Base-by-base conservation (phyloP, 2,329 filamentous ascomycete species). In the Ilyonectria mors-panacis region DNA sequence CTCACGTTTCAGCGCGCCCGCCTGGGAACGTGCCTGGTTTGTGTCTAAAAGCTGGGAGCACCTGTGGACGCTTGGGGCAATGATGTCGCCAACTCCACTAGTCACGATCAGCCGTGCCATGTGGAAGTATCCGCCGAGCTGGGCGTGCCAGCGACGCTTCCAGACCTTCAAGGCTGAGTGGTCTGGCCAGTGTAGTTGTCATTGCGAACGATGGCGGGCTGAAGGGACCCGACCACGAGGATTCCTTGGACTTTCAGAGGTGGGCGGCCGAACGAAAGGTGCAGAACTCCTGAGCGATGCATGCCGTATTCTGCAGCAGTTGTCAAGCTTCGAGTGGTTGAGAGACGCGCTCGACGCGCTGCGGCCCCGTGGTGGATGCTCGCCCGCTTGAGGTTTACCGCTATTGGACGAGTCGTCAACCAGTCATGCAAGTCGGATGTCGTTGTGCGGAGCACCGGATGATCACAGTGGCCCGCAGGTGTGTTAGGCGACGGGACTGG, bases 1-100 rank as follows among this genome's bases (percentile, higher is more conserved):
- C 74, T 76, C 74, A 75, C 73, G 74, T 76, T 76, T 76, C 74
- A 76, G 74, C 73, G 73, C 74, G 72, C 65, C 66, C 67, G 65
- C 70, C 51, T 57, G 68, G 70, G 65, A 72, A 70, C 64, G 64
- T 71, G 66, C 65, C 67, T 56, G 47, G 69, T 53, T 53, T 50
- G 57, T 62, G 57, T 61, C 63, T 66, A 55, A 33, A 63, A 45
- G 26, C 51, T 42, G 42, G 65, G 47, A 53, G 42, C 55, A 67
- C 60, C 63, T 55, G 42, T 53, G 19, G 62, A 64, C 68, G 70
- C 67, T 69, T 70, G 65, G 73, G 69, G 72, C 72, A 59, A 73
- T 74, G 64, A 75, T 75, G 59, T 70, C 63, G 67, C 66, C 47
- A 68, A 71, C 48, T 65, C 65, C 68, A 65, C 68, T 50, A 35